Percentiles rank a stretch among this genome's conserved stretches.
These are phyloP conservation scores for Raphanus hybrid DNA, from an alignment of 441 rosid genomes.

Conservation along the genomic window DNA sequence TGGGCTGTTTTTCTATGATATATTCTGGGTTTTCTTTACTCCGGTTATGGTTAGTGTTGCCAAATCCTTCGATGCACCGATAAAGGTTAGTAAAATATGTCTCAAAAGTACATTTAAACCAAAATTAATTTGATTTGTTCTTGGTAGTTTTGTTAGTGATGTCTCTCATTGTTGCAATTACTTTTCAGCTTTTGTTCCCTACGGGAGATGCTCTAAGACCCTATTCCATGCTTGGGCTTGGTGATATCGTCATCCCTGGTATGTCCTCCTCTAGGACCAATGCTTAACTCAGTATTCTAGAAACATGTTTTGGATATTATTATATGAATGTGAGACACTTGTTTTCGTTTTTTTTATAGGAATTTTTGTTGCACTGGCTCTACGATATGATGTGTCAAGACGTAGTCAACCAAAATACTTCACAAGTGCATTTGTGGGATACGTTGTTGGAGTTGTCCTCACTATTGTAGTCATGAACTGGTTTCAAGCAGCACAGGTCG, in stretches of 20 bases:
- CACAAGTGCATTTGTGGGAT: slow-evolving; percentile 93
- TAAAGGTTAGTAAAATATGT: slow-evolving; percentile 68
- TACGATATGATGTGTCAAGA: slow-evolving; percentile 90
- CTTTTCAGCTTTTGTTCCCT: slow-evolving; percentile 91
- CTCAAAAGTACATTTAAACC: neutral
- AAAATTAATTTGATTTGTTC: neutral
- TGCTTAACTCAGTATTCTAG: neutral
- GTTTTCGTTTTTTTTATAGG: slow-evolving; percentile 51
- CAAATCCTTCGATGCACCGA: slow-evolving; percentile 98
- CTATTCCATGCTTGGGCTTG: slow-evolving; percentile 98
- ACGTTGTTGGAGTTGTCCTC: slow-evolving; percentile 70
- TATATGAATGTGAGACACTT: slow-evolving; percentile 1
- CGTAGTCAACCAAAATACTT: slow-evolving; percentile 85
- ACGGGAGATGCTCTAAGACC: slow-evolving; percentile 76
- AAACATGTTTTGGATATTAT: neutral
- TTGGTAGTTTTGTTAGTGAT: neutral
- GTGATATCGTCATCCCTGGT: slow-evolving; percentile 99
- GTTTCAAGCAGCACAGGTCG: slow-evolving; percentile 99
- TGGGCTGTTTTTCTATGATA: slow-evolving; percentile 94
- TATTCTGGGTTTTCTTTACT: slow-evolving; percentile 98
- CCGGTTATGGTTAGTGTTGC: slow-evolving; percentile 99
- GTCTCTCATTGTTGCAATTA: slow-evolving; percentile 1
- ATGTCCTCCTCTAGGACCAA: slow-evolving; percentile 1
- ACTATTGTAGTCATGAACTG: slow-evolving; percentile 97
- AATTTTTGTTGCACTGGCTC: slow-evolving; percentile 93